Evolutionary conservation across 108 stramenopile genomes (phyloP), one percentile per base, ranked within the genome.

Genomic region (Fragilaria crotonensis): DNA sequence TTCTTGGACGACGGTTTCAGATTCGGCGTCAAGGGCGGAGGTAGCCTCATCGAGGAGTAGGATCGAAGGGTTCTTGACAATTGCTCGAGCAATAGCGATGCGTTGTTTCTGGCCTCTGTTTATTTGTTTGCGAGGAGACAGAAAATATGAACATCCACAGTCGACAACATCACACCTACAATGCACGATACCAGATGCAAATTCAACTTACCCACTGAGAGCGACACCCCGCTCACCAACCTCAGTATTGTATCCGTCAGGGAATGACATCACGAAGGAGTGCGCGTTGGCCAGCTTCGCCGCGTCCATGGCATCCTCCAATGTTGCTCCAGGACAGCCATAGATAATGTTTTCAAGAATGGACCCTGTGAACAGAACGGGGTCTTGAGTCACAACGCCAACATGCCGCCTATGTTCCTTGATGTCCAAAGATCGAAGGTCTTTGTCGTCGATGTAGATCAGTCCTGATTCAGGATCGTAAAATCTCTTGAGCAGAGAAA

Each of bases 351-450:
- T 99, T 27, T 91, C 85, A 49, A 71, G 61, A 46, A 99, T 81
- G 25, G 78, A 86, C 31, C 96, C 96, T 23, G 81, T 60, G 60
- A 96, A 97, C 11, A 96, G 85, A 3, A 68, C 50, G 9, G 89
- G 91, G 54, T 98, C 97, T 77, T 99, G 99, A 5, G 80, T 80
- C 19, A 99, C 97, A 17, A 96, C 72, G 17, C 97, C 97, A 54
- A 99, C 82, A 21, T 76, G 66, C 22, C 48, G 36, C 47, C 94
- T 62, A 53, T 88, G 83, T 33, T 64, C 67, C 57, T 76, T 75
- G 48, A 97, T 46, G 62, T 95, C 78, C 63, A 95, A 60, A 20
- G 63, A 44, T 30, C 59, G 63, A 17, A 98, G 68, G 67, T 98
- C 83, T 3, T 48, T 31, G 7, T 90, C 93, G 59, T 97, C 87